These are phyloP conservation scores for Diplodia seriata DNA, from an alignment of 2,329 filamentous ascomycete species.

Conservation along the genomic window DNA sequence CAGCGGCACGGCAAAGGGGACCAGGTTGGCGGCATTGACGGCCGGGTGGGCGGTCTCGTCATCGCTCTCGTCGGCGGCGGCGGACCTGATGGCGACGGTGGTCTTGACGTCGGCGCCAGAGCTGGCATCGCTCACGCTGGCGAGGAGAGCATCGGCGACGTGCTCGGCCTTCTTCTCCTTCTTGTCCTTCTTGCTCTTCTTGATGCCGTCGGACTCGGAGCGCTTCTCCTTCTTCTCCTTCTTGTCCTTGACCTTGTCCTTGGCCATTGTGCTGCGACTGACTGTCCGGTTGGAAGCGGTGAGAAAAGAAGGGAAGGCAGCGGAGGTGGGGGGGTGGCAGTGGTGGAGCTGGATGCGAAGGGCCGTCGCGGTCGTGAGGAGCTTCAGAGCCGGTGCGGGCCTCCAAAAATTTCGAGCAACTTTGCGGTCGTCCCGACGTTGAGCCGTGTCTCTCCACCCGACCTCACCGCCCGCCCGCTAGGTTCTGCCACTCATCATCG, in stretches of 20 bases:
- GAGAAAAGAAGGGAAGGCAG: neutral
- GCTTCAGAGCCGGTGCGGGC: slow-evolving; percentile 19
- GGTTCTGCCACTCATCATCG: no score
- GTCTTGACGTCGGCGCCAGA: slow-evolving; percentile 24
- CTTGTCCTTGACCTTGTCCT: slow-evolving; percentile 52
- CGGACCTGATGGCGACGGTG: slow-evolving; percentile 62
- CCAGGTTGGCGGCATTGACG: slow-evolving; percentile 61
- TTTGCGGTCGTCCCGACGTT: slow-evolving; percentile 16
- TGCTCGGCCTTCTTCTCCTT: slow-evolving; percentile 47
- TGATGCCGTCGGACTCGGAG: slow-evolving; percentile 49
- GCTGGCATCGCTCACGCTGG: slow-evolving; percentile 61
- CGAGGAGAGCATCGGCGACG: slow-evolving; percentile 62
- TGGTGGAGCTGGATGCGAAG: slow-evolving; percentile 17
- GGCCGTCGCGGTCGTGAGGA: slow-evolving; percentile 24
- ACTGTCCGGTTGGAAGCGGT: neutral
- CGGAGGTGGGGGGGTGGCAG: neutral
- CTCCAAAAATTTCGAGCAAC: slow-evolving; percentile 32
- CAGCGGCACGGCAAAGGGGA: slow-evolving; percentile 83
- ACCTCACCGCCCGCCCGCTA: neutral
- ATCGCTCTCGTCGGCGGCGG: slow-evolving; percentile 65
- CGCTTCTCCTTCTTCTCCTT: slow-evolving; percentile 76
- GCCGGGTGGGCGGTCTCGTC: slow-evolving; percentile 64
- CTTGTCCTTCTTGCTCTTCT: slow-evolving; percentile 55
- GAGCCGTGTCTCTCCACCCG: neutral
- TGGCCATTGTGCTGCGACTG: slow-evolving; percentile 43